Evolutionary conservation across 2,329 filamentous ascomycete species (phyloP), one percentile per base, ranked within the genome.

Genomic region (Pyrenophora tritici-repentis): DNA sequence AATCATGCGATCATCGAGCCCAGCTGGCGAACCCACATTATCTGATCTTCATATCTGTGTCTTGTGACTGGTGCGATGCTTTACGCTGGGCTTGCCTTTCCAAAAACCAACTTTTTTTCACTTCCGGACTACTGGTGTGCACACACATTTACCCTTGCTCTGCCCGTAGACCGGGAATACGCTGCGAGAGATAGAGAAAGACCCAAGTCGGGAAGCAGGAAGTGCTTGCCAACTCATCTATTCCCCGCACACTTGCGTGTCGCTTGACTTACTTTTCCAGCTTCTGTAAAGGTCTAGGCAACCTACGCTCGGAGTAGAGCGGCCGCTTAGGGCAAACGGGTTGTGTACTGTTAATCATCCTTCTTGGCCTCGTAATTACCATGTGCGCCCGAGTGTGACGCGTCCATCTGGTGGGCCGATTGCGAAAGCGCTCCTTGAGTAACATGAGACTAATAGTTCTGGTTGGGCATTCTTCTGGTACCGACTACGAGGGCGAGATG

Each of bases 181-280:
- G 31, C 42, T 51, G 37, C 38, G 9, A 42, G 22, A 35, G 18
- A 32, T 24, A 29, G 8, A 29, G 26, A 29, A 29, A 9, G 3
- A 10, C 1, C 26, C 26, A 29, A 29, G 26, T 22, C 35, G 26
- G 24, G 37, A 36, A 51, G 47, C 43, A 17, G 32, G 43, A n/a
- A 22, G 26, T 20, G 34, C 16, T 33, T 41, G 42, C 32, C 48
- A 47, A 26, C 32, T 47, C 42, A 47, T 31, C 32, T 47, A 12
- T 51, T 51, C 48, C 48, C 48, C 48, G 48, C 48, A 51, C 43
- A 51, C 43, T 47, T 51, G 48, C 42, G 42, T 47, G 36, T 37
- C 36, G 26, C 37, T 47, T 31, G 42, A 36, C 32, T 50, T 42
- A 50, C 47, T 46, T 46, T 43, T 17, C 24, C 41, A 26, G 16